Base-by-base conservation (phyloP, 2,329 filamentous ascomycete species). In the Microdochium nivale region DNA sequence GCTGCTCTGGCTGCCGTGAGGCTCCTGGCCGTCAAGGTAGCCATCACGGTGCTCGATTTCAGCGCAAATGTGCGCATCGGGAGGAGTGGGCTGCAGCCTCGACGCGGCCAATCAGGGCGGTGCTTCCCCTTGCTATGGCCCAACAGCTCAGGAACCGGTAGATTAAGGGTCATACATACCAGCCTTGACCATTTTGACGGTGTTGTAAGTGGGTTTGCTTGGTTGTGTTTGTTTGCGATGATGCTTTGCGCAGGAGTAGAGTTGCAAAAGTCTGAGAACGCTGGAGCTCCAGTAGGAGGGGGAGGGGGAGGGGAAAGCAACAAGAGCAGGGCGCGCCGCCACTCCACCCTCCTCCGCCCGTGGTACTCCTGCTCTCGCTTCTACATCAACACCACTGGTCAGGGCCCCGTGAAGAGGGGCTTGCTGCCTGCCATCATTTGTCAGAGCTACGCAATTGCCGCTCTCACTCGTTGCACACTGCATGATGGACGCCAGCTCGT, bases 171-270 rank as follows among this genome's bases (percentile, higher is more conserved):
- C 53, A 48, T 47, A 62, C 64, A 58, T 59, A 66, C 64, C 64
- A 52, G 92, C 91, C 83, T 96, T 96, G 80, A 96, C 91, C 91
- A 96, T 96, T 84, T 84, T 96, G 87, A 77, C 75, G 77, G 75
- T 62, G 77, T 73, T 66, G 60, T 65, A 32, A 55, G 50, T 54
- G 49, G 33, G 46, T 47, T 63, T 63, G 67, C 53, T 61, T 62
- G 57, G 52, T 61, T 61, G 44, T 51, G 54, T 55, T 53, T 55
- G 55, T 53, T 57, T 48, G 52, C 53, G 27, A 5, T 30, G 46
- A 44, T 48, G 23, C 13, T 54, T 50, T 10, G 50, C 14, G 16
- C 19, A 35, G 30, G 49, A 47, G 30, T 19, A 46, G 35, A 37
- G 43, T 49, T 37, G 32, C 30, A 40, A 23, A 35, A 25, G 50